A percentile compares a stretch with the other conserved stretches of the same genome.
phyloP scores from a whole-genome alignment of 768 basidiomycete genomes.

The Rhodotorula taiwanensis region DNA sequence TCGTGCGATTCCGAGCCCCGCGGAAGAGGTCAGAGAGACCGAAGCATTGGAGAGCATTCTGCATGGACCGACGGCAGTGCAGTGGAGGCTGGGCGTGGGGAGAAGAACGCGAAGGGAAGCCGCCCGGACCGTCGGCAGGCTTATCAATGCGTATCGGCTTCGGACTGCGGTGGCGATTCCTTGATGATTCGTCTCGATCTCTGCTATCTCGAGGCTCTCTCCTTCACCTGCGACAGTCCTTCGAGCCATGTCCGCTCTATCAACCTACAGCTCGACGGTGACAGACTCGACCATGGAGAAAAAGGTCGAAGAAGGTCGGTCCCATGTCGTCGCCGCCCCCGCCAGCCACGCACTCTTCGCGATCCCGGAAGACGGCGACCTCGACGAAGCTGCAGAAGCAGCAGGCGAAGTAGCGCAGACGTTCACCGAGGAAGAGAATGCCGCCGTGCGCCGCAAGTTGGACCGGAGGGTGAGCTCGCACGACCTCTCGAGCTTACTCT shows the following conservation, averaged over 20 bases:
- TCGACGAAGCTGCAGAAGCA: slow-evolving; percentile 14
- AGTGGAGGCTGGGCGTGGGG: too few relatives aligned
- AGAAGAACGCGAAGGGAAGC: too few relatives aligned
- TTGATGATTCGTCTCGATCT: too few relatives aligned
- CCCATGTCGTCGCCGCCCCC: not conserved
- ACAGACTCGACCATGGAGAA: slow-evolving; percentile 10
- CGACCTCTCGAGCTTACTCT: not conserved
- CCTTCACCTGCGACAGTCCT: too few relatives aligned
- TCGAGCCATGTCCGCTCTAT: slow-evolving; percentile 12
- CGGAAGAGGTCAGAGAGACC: too few relatives aligned
- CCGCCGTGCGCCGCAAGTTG: slow-evolving; percentile 25
- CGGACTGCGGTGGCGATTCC: too few relatives aligned
- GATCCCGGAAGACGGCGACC: slow-evolving; percentile 5
- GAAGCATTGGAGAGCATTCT: too few relatives aligned
- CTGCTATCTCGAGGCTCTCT: too few relatives aligned
- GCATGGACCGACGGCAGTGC: too few relatives aligned
- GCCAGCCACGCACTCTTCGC: not conserved
- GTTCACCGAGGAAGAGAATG: slow-evolving; percentile 15
- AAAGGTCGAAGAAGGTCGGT: slow-evolving; percentile 13
- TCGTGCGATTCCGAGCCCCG: too few relatives aligned
- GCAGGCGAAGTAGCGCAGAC: not conserved
- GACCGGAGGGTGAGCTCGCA: slow-evolving; percentile 5
- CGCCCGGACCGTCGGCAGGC: too few relatives aligned
- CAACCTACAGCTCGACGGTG: not conserved
- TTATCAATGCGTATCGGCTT: too few relatives aligned